Conservation (phyloP, 768 basidiomycete species). For the Asterophora lycoperdoides region DNA sequence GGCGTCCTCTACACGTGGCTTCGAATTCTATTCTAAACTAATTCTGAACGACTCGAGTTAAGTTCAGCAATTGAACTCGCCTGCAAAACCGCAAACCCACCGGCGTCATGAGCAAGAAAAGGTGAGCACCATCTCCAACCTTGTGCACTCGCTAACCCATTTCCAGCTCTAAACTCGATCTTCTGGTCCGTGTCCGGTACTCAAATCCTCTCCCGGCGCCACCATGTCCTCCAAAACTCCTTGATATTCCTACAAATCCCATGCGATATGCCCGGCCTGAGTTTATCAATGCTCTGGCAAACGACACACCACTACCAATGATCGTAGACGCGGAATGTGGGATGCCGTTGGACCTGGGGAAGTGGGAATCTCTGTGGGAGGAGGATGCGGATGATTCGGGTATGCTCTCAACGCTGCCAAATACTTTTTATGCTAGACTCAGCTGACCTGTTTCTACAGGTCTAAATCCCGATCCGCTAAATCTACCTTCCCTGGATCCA, state of each 20-base stretch:
- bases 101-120: slow-evolving; percentile 23
- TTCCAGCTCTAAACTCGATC: slow-evolving; percentile 66
- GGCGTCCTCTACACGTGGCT: background rate
- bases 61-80: too few relatives aligned
- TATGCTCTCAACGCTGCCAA: slow-evolving; percentile 24
- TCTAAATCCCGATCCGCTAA: slow-evolving; percentile 64
- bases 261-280: slow-evolving; percentile 83
- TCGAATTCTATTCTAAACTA: too few relatives aligned
- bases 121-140: slow-evolving; percentile 7
- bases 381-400: slow-evolving; percentile 70
- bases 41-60: too few relatives aligned
- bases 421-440: background rate
- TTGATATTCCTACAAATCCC: slow-evolving; percentile 88
- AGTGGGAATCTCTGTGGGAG: slow-evolving; percentile 80
- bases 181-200: slow-evolving; percentile 91
- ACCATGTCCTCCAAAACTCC: slow-evolving; percentile 93
- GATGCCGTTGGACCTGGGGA: slow-evolving; percentile 89
- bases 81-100: background rate
- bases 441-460: slow-evolving; percentile 10
- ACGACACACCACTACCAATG: slow-evolving; percentile 86
- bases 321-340: slow-evolving; percentile 96
- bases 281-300: slow-evolving; percentile 76
- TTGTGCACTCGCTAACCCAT: slow-evolving; percentile 8
- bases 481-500: slow-evolving; percentile 61
- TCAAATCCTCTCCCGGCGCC: slow-evolving; percentile 92